A percentile compares a stretch with the other conserved stretches of the same genome.
Evolutionary conservation across 495 filamentous ascomycete genomes (phyloP).

Genomic region (Trichoderma parareesei): DNA sequence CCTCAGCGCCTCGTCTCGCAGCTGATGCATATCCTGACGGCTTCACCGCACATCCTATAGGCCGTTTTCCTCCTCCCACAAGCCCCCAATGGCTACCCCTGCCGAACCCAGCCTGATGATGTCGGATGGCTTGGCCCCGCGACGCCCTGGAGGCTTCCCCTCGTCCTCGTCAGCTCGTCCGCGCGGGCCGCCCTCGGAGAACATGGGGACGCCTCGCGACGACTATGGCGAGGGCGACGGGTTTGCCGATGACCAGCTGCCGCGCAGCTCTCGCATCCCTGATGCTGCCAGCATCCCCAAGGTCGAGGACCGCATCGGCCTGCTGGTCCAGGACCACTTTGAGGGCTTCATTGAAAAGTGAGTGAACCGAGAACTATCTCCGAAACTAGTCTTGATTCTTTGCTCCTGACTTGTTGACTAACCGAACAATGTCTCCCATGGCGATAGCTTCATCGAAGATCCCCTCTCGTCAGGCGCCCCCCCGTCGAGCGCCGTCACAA

Average conservation of each 20-base stretch:
- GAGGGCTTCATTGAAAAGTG: conserved; percentile 84
- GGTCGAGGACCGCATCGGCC: conserved; percentile 81
- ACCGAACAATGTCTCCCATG: too few species aligned
- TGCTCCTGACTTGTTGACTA: too few species aligned
- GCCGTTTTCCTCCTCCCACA: neutral
- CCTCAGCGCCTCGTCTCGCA: neutral
- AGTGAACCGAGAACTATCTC: conserved; percentile 13
- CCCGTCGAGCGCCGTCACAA: conserved; percentile 63
- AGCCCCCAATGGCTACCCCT: neutral
- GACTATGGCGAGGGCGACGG: conserved; percentile 43
- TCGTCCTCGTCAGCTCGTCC: conserved; percentile 50
- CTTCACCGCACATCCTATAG: neutral
- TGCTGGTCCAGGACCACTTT: conserved; percentile 78
- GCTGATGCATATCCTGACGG: neutral
- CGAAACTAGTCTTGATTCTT: too few species aligned
- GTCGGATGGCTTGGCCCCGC: conserved; percentile 8
- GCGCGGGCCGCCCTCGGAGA: conserved; percentile 58
- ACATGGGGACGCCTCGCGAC: conserved; percentile 54
- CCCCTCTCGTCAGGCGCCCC: conserved; percentile 63
- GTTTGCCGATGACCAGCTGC: conserved; percentile 51
- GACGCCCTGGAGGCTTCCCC: conserved; percentile 21
- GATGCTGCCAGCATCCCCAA: conserved; percentile 59
- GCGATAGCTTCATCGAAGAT: conserved; percentile 63
- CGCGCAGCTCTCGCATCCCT: conserved; percentile 47
- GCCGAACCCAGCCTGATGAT: conserved; percentile 4